Conservation (phyloP, 768 basidiomycete genomes). For the Suillus hirtellus region DNA sequence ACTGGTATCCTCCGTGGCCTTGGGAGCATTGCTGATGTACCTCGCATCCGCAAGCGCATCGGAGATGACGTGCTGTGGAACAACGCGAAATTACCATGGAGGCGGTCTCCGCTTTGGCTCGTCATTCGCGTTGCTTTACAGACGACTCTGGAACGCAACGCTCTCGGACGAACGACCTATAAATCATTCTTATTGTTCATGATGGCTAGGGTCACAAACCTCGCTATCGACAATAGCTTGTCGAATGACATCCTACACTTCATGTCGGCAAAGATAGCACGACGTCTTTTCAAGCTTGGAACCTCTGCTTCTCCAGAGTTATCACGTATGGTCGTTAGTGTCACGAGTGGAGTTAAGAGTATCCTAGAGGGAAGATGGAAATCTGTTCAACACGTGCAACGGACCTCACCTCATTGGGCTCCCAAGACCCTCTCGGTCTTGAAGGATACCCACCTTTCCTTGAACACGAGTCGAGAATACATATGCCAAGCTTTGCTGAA, state of each 20-base stretch:
- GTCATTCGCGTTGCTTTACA: constrained; percentile 48
- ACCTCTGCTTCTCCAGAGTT: constrained; percentile 20
- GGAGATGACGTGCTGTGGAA: constrained; percentile 50
- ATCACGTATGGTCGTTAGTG: constrained; percentile 5
- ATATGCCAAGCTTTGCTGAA: constrained; percentile 22
- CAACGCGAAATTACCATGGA: constrained; percentile 43
- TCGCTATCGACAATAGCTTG: constrained; percentile 7
- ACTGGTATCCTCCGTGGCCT: constrained; percentile 44
- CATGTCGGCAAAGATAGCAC: constrained; percentile 39
- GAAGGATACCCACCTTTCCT: constrained; percentile 35
- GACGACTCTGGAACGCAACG: constrained; percentile 30
- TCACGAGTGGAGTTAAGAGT: constrained; percentile 18
- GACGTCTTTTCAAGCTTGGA: constrained; percentile 40
- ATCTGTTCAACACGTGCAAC: constrained; percentile 30
- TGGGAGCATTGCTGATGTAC: constrained; percentile 29
- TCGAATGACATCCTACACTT: constrained; percentile 38
- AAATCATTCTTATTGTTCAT: constrained; percentile 36
- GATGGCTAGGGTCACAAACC: constrained; percentile 21
- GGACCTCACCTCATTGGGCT: constrained; percentile 31
- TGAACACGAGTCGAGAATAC: constrained; percentile 31
- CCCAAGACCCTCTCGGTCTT: constrained; percentile 29
- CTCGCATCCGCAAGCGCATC: constrained; percentile 43
- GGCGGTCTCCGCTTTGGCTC: constrained; percentile 53
- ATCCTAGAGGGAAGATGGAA: constrained; percentile 38
- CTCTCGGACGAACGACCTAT: constrained; percentile 22